Conservation (phyloP, 1,284 basidiomycete species). For the Cystobasidiaceae sp. region DNA sequence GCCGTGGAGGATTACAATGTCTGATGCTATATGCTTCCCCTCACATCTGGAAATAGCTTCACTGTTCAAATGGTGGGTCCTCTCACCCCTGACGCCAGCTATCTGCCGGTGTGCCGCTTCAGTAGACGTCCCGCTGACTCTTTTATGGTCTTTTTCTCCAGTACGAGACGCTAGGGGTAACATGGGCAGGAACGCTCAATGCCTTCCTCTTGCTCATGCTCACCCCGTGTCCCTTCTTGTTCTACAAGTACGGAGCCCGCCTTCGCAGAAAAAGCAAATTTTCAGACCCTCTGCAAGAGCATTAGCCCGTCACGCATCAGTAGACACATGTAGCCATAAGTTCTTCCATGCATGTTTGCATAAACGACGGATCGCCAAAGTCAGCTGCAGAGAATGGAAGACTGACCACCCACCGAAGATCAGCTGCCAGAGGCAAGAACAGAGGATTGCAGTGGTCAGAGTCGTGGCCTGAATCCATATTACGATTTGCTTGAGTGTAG, state of each 20-base stretch:
- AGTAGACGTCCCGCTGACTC: neutral
- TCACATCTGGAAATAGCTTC: neutral
- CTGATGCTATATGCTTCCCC: neutral
- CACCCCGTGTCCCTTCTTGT: constrained; percentile 42
- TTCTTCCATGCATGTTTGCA: no score
- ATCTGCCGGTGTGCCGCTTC: neutral
- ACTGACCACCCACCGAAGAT: no score
- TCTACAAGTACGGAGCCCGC: constrained; percentile 42
- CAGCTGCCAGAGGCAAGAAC: no score
- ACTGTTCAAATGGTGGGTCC: constrained; percentile 24
- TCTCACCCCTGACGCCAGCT: neutral
- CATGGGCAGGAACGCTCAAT: constrained; percentile 44
- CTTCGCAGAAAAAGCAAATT: constrained; percentile 36
- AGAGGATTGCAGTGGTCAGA: no score
- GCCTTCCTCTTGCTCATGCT: constrained; percentile 44
- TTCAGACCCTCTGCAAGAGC: neutral
- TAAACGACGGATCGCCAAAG: no score
- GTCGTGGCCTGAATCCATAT: no score
- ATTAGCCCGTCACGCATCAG: neutral
- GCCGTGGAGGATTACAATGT: neutral
- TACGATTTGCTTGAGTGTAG: no score
- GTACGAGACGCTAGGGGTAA: constrained; percentile 39
- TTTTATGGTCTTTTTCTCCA: neutral
- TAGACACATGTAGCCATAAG: no score
- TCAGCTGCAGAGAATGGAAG: no score